A percentile compares a stretch with the other conserved stretches of the same genome.
Conservation (phyloP, 805 yeast species). For the Sugiyamaella boreocaroliniensis region DNA sequence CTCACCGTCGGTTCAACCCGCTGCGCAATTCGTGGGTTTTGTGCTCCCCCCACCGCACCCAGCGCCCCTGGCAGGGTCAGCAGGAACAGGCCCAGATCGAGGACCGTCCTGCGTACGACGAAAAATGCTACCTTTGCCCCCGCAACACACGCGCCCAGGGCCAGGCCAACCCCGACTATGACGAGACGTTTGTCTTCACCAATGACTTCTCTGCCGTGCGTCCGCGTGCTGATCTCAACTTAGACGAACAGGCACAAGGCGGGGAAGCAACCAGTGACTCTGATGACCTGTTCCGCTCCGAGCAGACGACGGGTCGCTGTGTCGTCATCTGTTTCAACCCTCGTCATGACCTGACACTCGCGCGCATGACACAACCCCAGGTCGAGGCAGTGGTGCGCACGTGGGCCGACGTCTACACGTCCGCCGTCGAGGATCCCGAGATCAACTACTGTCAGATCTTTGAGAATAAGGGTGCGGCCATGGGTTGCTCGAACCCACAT, state of each 20-base stretch:
- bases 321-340: conserved; percentile 70
- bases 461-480: conserved; percentile 71
- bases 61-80: conserved; percentile 78
- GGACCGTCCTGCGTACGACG: conserved; percentile 50
- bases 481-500: conserved; percentile 80
- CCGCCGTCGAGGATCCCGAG: conserved; percentile 35
- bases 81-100: conserved; percentile 44
- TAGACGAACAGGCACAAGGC: conserved; percentile 8
- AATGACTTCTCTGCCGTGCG: conserved; percentile 70
- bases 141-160: conserved; percentile 63
- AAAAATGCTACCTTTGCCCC: conserved; percentile 66
- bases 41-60: conserved; percentile 70
- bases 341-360: conserved; percentile 57
- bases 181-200: conserved; percentile 50
- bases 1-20: conserved; percentile 67
- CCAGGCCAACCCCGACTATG: conserved; percentile 50
- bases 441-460: conserved; percentile 61
- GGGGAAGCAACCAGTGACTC: conserved; percentile 20
- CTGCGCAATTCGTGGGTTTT: conserved; percentile 61
- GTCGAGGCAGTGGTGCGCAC: conserved; percentile 47
- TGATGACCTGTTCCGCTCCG: conserved; percentile 43
- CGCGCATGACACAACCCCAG: conserved; percentile 46
- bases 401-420: conserved; percentile 51
- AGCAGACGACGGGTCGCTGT: conserved; percentile 61
- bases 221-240: conserved; percentile 18